phyloP scores from a whole-genome alignment of 2,329 filamentous ascomycete genomes.

The Verticillium nubilum region DNA sequence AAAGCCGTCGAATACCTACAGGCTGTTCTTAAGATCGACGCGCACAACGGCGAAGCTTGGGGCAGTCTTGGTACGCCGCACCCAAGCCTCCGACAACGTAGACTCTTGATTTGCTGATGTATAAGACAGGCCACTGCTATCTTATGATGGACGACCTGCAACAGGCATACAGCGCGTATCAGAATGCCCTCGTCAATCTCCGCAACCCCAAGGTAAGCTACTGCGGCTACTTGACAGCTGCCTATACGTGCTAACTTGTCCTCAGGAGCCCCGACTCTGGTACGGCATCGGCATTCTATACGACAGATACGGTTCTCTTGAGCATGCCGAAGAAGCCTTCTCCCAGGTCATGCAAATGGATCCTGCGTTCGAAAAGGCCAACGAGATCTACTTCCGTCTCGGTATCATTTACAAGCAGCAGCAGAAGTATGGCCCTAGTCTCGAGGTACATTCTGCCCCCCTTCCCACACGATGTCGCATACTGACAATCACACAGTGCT shows the following conservation, averaged over 20 bases:
- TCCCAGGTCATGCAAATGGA: slow-evolving; percentile 99
- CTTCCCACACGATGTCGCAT: neutral
- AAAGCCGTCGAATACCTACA: slow-evolving; percentile 92
- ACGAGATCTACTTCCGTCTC: slow-evolving; percentile 96
- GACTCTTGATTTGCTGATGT: slow-evolving; percentile 13
- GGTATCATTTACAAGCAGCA: slow-evolving; percentile 99
- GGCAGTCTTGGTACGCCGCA: slow-evolving; percentile 74
- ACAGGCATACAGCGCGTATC: slow-evolving; percentile 94
- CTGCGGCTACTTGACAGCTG: neutral
- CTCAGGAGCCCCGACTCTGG: slow-evolving; percentile 90
- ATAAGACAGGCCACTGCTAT: slow-evolving; percentile 77
- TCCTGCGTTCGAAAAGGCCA: slow-evolving; percentile 95
- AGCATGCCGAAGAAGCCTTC: slow-evolving; percentile 96
- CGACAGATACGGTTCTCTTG: slow-evolving; percentile 90
- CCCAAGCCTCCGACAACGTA: neutral
- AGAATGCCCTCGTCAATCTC: slow-evolving; percentile 89
- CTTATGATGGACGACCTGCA: slow-evolving; percentile 98
- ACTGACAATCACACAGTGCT: slow-evolving; percentile 60
- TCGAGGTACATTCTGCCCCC: slow-evolving; percentile 61
- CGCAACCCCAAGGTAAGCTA: slow-evolving; percentile 78
- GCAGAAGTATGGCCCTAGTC: slow-evolving; percentile 83
- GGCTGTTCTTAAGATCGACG: slow-evolving; percentile 84
- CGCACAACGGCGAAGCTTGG: slow-evolving; percentile 90
- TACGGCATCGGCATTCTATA: slow-evolving; percentile 98
- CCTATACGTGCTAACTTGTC: slow-evolving; percentile 13